Evolutionary conservation across 306 rosid genomes (phyloP), one percentile per base, ranked within the genome.

Genomic region (Myrica gale): DNA sequence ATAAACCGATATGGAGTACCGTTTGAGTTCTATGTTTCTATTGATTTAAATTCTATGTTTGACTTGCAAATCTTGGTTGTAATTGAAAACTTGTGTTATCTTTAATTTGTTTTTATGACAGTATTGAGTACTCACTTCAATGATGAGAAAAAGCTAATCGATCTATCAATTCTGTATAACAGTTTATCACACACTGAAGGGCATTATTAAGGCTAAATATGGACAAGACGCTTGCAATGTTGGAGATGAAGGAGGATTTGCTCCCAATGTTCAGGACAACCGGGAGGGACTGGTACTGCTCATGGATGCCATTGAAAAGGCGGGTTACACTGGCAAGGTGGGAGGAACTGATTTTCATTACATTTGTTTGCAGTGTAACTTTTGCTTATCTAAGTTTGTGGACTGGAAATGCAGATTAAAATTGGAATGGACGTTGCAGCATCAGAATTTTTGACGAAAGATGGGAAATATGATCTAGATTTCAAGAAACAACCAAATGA

Each of bases 351-450:
- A 57, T 6, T 80, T 69, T 67, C 23, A 48, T 78, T 65, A 32
- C 75, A 60, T 48, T 62, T 53, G 75, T 81, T 44, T 41, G 13
- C 39, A 50, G 21, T 66, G 68, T 82, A 73, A 51, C 62, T 71
- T 70, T 76, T 9, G 17, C 68, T 47, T 69, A 17, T 54, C 41
- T 21, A 66, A n/a, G 69, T 43, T 43, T n/a, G 58, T 52, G 65
- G 72, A 83, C 58, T 44, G 9, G 57, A n/a, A 66, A 71, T 85
- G 85, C 91, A 96, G 98, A 96, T 96, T 82, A 96, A 96, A 86
- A 96, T 96, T 15, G 99, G 99, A 69, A 96, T 96, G 99, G 99
- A 96, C 84, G 99, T 96, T 80, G 99, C 99, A 0, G 99, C 99
- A 57, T 96, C 99, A 0, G 99, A 95, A 79, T 92, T 96, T 84